A percentile compares a stretch with the other conserved stretches of the same genome.
phyloP scores from a whole-genome alignment of 768 basidiomycete genomes.

The Tylopilus sp. region DNA sequence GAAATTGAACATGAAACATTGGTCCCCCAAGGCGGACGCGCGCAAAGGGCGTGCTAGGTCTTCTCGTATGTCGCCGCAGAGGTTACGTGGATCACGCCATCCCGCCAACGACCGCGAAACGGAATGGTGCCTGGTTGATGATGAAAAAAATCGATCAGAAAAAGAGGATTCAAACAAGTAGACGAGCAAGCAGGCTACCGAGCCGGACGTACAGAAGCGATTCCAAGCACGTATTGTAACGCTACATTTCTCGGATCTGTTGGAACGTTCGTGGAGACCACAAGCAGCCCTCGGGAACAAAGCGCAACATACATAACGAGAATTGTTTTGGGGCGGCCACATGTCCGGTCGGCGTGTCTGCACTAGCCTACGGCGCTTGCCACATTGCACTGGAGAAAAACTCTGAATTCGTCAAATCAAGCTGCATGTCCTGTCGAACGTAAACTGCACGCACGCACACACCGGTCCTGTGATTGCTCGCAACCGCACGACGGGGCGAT shows the following conservation, averaged over 20 bases:
- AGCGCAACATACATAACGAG: slow-evolving; percentile 1
- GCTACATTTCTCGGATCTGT: slow-evolving; percentile 5
- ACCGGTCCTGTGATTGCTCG: slow-evolving; percentile 3
- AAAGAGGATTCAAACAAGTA: slow-evolving; percentile 1
- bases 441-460: slow-evolving; percentile 17
- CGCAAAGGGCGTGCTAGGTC: slow-evolving; percentile 29
- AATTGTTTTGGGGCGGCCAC: slow-evolving; percentile 25
- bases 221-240: not conserved
- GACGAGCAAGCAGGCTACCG: slow-evolving; percentile 1
- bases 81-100: slow-evolving; percentile 8
- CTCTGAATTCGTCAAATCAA: slow-evolving; percentile 11
- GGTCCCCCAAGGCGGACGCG: slow-evolving; percentile 18
- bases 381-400: not conserved
- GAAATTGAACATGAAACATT: slow-evolving; percentile 13
- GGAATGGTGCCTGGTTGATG: slow-evolving; percentile 1
- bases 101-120: slow-evolving; percentile 15
- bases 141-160: slow-evolving; percentile 13
- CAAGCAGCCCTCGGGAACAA: slow-evolving; percentile 4
- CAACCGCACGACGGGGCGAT: not conserved
- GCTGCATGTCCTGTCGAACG: slow-evolving; percentile 12
- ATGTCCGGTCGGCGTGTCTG: slow-evolving; percentile 15
- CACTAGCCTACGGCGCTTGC: not conserved
- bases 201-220: slow-evolving; percentile 1
- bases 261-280: slow-evolving; percentile 24
- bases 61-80: slow-evolving; percentile 18